Conservation (phyloP, 257 asterid genomes). For the Solanum sitiens region DNA sequence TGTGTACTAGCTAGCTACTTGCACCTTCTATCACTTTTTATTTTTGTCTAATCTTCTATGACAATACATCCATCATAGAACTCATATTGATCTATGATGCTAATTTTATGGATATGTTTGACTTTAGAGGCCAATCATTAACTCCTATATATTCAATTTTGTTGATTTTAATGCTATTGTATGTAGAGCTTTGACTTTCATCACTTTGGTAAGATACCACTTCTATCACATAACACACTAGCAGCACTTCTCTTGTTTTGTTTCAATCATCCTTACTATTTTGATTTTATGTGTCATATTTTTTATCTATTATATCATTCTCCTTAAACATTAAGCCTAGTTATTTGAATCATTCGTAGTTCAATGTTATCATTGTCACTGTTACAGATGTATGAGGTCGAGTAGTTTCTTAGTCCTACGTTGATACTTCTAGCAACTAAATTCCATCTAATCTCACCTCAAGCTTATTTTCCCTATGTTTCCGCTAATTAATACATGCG, state of each 20-base stretch:
- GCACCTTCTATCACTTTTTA: background rate
- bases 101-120: background rate
- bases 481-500: background rate
- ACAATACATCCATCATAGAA: background rate
- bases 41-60: background rate
- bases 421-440: background rate
- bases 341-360: background rate
- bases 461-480: background rate
- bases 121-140: background rate
- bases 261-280: background rate
- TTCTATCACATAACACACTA: background rate
- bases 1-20: background rate
- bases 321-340: background rate
- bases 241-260: background rate
- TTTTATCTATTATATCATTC: background rate
- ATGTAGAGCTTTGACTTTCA: background rate
- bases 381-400: background rate
- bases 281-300: background rate
- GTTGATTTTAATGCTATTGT: background rate
- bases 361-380: background rate
- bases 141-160: background rate
- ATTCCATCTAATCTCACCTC: background rate
- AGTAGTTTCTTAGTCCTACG: background rate
- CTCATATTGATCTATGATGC: background rate
- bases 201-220: background rate